Evolutionary conservation across 306 rosid genomes (phyloP).

Genomic region (Pueraria montana): DNA sequence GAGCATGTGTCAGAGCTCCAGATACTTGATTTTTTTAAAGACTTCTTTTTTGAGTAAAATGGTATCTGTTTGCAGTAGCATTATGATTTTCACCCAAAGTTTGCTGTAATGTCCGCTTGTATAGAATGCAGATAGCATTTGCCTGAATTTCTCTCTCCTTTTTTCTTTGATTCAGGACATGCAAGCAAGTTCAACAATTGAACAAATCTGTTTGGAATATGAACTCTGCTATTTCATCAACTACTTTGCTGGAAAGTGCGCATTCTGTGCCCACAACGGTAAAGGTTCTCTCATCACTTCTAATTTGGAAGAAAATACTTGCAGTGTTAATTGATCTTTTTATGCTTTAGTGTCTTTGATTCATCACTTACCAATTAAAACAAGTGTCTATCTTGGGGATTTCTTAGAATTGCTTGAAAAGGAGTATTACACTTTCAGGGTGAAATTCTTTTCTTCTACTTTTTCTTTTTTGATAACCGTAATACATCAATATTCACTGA

Average conservation of each 20-base stretch:
- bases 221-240: slow-evolving; percentile 82
- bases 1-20: slow-evolving; percentile 9
- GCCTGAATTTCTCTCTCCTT: slow-evolving; percentile 34
- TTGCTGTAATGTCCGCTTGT: slow-evolving; percentile 16
- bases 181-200: slow-evolving; percentile 85
- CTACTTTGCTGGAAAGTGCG: slow-evolving; percentile 82
- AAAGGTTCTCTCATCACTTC: slow-evolving; percentile 41
- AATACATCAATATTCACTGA: slow-evolving; percentile 21
- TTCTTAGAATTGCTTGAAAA: slow-evolving; percentile 35
- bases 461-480: background rate
- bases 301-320: slow-evolving; percentile 21
- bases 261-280: slow-evolving; percentile 73
- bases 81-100: slow-evolving; percentile 12
- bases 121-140: background rate
- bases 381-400: background rate
- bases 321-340: slow-evolving; percentile 22
- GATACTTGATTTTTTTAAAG: slow-evolving; percentile 23
- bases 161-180: slow-evolving; percentile 65
- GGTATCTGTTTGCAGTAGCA: background rate
- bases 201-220: slow-evolving; percentile 92
- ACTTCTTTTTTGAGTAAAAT: slow-evolving; percentile 34
- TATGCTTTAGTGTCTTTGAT: slow-evolving; percentile 21
- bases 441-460: background rate
- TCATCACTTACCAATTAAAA: background rate
- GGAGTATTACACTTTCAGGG: background rate